Percentiles rank a stretch among this genome's conserved stretches.
phyloP scores from a whole-genome alignment of 202 grass and related monocot species.

The Hordeum pubiflorum region DNA sequence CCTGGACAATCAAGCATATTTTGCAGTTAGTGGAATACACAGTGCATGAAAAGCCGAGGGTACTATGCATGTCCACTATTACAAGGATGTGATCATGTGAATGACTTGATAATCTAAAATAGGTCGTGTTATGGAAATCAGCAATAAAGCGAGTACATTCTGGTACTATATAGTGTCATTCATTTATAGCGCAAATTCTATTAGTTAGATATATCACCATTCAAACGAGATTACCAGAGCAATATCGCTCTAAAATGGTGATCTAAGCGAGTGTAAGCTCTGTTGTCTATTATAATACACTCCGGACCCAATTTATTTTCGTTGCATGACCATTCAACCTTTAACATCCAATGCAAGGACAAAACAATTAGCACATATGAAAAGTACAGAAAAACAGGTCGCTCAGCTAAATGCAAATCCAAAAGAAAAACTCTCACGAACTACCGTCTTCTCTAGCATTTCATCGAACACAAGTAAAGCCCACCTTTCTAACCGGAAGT shows the following conservation, averaged over 20 bases:
- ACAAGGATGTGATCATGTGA: background rate
- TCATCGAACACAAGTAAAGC: slow-evolving; percentile 3
- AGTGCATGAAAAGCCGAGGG: background rate
- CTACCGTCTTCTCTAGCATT: background rate
- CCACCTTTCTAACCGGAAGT: background rate
- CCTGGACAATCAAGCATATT: slow-evolving; percentile 32
- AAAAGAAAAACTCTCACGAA: background rate
- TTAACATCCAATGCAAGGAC: background rate
- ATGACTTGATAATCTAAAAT: background rate
- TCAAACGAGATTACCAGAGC: background rate
- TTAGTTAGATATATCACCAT: background rate
- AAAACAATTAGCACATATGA: background rate
- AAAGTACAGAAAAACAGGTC: background rate
- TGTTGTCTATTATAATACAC: background rate
- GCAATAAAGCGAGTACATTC: background rate
- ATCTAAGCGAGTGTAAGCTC: background rate
- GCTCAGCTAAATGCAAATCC: background rate
- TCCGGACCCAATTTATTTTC: background rate
- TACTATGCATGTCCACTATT: background rate
- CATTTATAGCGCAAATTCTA: no score
- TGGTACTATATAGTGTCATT: background rate
- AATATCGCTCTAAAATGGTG: background rate
- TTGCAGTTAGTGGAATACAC: background rate
- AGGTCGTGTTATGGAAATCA: background rate
- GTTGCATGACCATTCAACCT: background rate